Evolutionary conservation across 2,329 filamentous ascomycete genomes (phyloP).

Genomic region (Aspergillus fischeri): DNA sequence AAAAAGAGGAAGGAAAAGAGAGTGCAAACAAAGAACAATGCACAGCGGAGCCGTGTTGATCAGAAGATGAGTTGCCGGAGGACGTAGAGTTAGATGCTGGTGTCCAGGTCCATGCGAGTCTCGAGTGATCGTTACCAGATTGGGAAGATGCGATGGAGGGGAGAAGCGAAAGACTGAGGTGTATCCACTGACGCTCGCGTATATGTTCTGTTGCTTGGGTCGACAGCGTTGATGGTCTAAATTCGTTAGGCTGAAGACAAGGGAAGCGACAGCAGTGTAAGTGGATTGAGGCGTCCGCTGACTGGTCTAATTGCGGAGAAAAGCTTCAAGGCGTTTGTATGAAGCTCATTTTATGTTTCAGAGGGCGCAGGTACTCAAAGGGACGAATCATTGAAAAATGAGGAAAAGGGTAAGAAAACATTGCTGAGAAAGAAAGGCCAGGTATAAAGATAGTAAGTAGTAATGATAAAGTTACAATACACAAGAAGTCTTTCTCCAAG

Average conservation of each 20-base stretch:
- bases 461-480: constrained; percentile 12
- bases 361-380: neutral
- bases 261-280: neutral
- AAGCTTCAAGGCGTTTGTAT: neutral
- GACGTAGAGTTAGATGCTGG: neutral
- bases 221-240: neutral
- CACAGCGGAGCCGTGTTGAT: neutral
- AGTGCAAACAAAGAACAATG: neutral
- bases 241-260: too few relatives aligned
- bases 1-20: neutral
- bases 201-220: neutral
- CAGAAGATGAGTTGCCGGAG: neutral
- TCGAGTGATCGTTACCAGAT: neutral
- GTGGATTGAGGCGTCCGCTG: neutral
- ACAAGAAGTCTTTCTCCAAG: constrained; percentile 8
- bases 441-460: constrained; percentile 2
- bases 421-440: neutral
- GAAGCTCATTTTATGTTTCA: neutral
- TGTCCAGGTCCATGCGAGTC: neutral
- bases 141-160: neutral
- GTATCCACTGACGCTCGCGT: neutral
- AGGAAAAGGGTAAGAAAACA: neutral
- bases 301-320: neutral
- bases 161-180: neutral
- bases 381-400: neutral